phyloP scores from a whole-genome alignment of 257 asterid species.

The Rubia yunnanensis region DNA sequence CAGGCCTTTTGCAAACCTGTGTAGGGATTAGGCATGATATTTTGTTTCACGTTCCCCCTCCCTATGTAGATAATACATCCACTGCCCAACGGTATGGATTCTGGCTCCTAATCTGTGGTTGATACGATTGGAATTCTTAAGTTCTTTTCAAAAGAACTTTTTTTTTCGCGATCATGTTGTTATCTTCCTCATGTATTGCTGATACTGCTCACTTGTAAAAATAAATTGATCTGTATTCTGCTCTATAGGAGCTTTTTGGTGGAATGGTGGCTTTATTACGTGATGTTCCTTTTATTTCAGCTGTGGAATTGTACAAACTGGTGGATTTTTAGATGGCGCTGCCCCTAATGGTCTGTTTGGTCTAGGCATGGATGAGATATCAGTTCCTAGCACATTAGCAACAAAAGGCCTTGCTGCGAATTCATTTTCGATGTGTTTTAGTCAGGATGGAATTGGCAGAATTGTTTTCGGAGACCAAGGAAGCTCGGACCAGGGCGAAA shows the following conservation, averaged over 20 bases:
- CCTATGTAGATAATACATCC: too few species aligned
- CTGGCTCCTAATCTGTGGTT: too few species aligned
- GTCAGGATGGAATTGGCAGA: conserved; percentile 80
- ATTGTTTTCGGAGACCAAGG: conserved; percentile 92
- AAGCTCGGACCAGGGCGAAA: conserved; percentile 45
- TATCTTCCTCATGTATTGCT: too few species aligned
- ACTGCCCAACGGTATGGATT: too few species aligned
- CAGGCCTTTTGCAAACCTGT: too few species aligned
- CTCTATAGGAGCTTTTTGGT: background rate
- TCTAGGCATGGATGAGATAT: conserved; percentile 62
- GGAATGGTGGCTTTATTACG: background rate
- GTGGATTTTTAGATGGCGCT: conserved; percentile 79
- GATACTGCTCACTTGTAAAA: too few species aligned
- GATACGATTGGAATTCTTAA: too few species aligned
- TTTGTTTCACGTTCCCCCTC: too few species aligned
- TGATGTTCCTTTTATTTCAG: conserved; percentile 32
- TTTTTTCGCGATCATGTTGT: too few species aligned
- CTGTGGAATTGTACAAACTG: conserved; percentile 89
- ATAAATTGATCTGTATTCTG: too few species aligned
- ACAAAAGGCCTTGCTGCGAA: conserved; percentile 67
- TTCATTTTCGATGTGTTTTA: conserved; percentile 96
- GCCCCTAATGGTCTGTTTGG: conserved; percentile 96
- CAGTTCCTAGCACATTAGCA: conserved; percentile 83
- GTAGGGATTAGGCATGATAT: too few species aligned
- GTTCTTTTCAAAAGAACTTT: too few species aligned